These are phyloP conservation scores for Aristolochia contorta DNA, from an alignment of 164 flowering plant genomes.

Conservation along the genomic window DNA sequence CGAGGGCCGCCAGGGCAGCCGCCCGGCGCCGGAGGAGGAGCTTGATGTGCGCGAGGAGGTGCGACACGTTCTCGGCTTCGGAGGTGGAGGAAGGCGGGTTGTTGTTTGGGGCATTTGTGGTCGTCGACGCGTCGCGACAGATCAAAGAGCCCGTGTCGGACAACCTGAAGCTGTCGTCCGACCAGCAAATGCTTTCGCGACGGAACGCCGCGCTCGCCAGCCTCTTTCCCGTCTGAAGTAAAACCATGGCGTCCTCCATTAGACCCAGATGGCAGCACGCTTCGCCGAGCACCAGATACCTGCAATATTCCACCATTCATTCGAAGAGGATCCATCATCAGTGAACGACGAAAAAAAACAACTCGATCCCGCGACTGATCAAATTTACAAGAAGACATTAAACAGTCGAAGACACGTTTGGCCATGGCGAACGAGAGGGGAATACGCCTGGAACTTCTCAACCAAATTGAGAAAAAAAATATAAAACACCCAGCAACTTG, in stretches of 20 bases:
- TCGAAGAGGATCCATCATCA: no score
- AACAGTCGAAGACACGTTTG: no score
- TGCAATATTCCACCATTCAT: slow-evolving; percentile 14
- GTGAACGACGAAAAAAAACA: no score
- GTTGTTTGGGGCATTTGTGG: slow-evolving; percentile 9
- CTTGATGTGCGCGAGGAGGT: slow-evolving; percentile 71
- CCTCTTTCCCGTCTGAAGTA: slow-evolving; percentile 91
- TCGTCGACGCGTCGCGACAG: slow-evolving; percentile 6
- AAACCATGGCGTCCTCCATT: slow-evolving; percentile 93
- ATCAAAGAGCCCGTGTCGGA: slow-evolving; percentile 14
- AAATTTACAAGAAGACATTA: no score
- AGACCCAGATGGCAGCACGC: slow-evolving; percentile 87
- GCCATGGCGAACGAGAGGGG: no score
- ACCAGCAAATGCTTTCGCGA: slow-evolving; percentile 62
- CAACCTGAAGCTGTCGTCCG: slow-evolving; percentile 76
- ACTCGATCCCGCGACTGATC: no score
- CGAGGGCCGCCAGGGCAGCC: slow-evolving; percentile 85
- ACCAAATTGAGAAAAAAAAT: no score
- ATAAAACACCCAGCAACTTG: no score
- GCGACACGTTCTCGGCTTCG: slow-evolving; percentile 47
- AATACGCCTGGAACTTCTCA: no score
- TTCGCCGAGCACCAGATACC: slow-evolving; percentile 84
- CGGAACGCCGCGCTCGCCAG: slow-evolving; percentile 71
- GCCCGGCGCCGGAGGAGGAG: slow-evolving; percentile 80
- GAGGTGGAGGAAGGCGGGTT: slow-evolving; percentile 20